Percentiles rank a stretch among this genome's conserved stretches.
Evolutionary conservation across 1,284 basidiomycete species (phyloP).

Genomic region (Binderoboletus segoi): DNA sequence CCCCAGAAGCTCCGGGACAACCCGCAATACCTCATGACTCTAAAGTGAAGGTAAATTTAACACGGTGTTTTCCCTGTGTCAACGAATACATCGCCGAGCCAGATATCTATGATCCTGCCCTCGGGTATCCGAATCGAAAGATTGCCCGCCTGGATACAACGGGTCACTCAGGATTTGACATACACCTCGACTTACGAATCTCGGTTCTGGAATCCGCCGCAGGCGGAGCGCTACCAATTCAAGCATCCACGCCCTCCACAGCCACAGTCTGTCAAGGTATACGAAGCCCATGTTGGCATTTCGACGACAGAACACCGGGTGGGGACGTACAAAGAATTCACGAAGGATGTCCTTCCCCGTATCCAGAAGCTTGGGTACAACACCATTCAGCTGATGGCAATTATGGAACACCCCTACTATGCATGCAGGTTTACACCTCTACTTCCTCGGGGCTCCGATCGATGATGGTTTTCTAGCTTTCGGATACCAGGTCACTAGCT

Average conservation of each 20-base stretch:
- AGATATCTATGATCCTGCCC: constrained; percentile 86
- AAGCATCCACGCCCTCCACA: constrained; percentile 76
- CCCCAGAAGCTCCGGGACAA: constrained; percentile 67
- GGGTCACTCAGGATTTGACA: constrained; percentile 91
- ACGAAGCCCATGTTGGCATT: constrained; percentile 98
- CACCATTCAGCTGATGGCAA: constrained; percentile 94
- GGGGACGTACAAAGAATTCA: constrained; percentile 97
- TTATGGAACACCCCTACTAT: constrained; percentile 99
- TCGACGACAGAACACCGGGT: constrained; percentile 87
- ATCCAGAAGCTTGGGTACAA: constrained; percentile 96
- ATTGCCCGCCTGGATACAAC: constrained; percentile 90
- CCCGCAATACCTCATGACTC: constrained; percentile 93
- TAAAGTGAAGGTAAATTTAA: constrained; percentile 76
- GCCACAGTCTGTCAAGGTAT: constrained; percentile 80
- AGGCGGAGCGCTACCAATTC: constrained; percentile 74
- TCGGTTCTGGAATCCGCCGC: constrained; percentile 96
- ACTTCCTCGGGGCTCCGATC: constrained; percentile 4
- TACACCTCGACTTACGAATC: constrained; percentile 95
- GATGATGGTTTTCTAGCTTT: constrained; percentile 61
- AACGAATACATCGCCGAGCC: constrained; percentile 6
- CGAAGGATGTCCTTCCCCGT: constrained; percentile 78
- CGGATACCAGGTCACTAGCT: constrained; percentile 97
- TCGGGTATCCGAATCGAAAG: constrained; percentile 85
- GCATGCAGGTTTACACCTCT: constrained; percentile 66
- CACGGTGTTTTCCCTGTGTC: not conserved